Conservation (phyloP, 495 filamentous ascomycete species). For the Penicillium angulare region DNA sequence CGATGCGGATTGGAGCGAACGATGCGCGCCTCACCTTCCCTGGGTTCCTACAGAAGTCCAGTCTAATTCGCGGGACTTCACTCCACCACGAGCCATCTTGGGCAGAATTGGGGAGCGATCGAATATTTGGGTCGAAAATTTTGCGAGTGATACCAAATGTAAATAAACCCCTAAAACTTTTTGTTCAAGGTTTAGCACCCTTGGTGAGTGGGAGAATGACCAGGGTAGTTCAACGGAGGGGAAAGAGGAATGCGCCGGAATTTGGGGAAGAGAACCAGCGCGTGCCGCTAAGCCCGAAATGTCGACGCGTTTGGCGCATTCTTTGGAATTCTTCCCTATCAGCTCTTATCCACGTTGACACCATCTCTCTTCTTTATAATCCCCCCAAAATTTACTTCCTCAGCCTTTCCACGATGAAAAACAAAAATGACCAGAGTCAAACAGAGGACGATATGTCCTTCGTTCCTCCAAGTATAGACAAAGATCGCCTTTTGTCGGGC, state of each 20-base stretch:
- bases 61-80: slow-evolving; percentile 56
- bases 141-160: too few species aligned
- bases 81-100: slow-evolving; percentile 47
- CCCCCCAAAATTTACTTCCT: neutral
- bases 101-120: neutral
- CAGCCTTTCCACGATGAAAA: neutral
- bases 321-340: neutral
- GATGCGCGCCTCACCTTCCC: slow-evolving; percentile 52
- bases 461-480: slow-evolving; percentile 76
- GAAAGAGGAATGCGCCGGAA: slow-evolving; percentile 31
- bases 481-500: slow-evolving; percentile 60
- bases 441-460: slow-evolving; percentile 46
- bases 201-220: neutral
- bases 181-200: too few species aligned
- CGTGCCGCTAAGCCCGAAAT: slow-evolving; percentile 40
- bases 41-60: slow-evolving; percentile 63
- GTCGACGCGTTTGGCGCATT: slow-evolving; percentile 40
- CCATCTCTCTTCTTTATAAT: neutral
- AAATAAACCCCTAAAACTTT: too few species aligned
- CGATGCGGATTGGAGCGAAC: neutral
- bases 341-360: neutral
- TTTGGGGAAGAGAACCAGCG: slow-evolving; percentile 24
- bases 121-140: neutral
- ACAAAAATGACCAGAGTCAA: neutral
- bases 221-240: slow-evolving; percentile 17